These are phyloP conservation scores for Chlorella sp. DNA, from an alignment of 139 green algal species.

Conservation along the genomic window DNA sequence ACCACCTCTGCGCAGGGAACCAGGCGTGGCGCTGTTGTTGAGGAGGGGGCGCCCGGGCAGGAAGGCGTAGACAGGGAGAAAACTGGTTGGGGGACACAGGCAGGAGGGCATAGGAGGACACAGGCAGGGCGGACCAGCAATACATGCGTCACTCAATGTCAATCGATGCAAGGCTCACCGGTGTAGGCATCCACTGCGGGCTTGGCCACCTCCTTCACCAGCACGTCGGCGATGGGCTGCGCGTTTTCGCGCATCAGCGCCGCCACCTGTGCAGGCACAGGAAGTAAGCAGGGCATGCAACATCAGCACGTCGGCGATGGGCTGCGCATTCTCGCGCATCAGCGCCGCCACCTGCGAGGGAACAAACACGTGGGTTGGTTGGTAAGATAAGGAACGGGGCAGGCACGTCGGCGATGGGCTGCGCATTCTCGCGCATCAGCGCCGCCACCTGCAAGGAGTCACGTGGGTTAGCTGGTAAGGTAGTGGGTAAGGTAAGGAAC, in stretches of 20 bases:
- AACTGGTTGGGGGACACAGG: too few species aligned
- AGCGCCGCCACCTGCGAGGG: too few species aligned
- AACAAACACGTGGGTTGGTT: too few species aligned
- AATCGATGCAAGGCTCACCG: constrained; percentile 7
- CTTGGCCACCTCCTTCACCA: constrained; percentile 97
- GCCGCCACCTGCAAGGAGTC: constrained; percentile 54
- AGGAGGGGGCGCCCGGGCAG: too few species aligned
- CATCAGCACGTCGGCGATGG: constrained; percentile 87
- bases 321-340: constrained; percentile 82
- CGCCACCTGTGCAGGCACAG: too few species aligned
- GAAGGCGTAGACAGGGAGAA: too few species aligned
- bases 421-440: constrained; percentile 82
- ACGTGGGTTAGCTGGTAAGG: too few species aligned
- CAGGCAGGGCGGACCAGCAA: background rate
- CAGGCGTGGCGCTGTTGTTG: too few species aligned
- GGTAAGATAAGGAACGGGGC: too few species aligned
- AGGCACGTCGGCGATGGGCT: constrained; percentile 86
- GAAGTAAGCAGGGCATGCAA: too few species aligned
- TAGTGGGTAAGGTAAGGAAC: too few species aligned
- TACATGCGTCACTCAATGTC: background rate
- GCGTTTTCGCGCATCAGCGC: constrained; percentile 86
- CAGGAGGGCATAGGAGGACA: background rate
- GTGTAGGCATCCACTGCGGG: constrained; percentile 81
- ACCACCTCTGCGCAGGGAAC: constrained; percentile 68
- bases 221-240: constrained; percentile 83